phyloP scores from a whole-genome alignment of 495 filamentous ascomycete genomes.

The Aspergillus steynii region DNA sequence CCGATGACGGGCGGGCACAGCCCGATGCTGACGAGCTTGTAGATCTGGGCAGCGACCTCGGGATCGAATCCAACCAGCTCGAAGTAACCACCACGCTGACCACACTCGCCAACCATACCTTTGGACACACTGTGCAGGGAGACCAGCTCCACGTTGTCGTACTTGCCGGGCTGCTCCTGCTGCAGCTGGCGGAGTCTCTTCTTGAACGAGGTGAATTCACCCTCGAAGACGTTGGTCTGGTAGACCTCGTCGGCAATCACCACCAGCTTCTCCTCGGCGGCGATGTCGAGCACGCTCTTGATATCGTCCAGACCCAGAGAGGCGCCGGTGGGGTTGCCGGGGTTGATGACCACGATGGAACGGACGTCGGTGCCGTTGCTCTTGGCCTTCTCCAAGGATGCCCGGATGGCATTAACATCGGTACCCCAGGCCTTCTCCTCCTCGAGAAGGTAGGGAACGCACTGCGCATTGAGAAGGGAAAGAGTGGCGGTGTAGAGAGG shows the following conservation, averaged over 20 bases:
- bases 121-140: conserved; percentile 87
- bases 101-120: conserved; percentile 98
- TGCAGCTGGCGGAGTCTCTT: conserved; percentile 82
- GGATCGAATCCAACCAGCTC: conserved; percentile 88
- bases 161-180: conserved; percentile 68
- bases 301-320: conserved; percentile 77
- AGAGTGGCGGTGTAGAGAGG: conserved; percentile 96
- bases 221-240: conserved; percentile 96
- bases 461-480: conserved; percentile 77
- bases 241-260: conserved; percentile 96
- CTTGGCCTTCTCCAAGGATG: conserved; percentile 69
- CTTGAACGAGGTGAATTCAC: conserved; percentile 94
- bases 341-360: conserved; percentile 95
- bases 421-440: conserved; percentile 86
- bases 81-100: conserved; percentile 96
- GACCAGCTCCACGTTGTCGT: conserved; percentile 82
- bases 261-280: conserved; percentile 82
- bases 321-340: conserved; percentile 94
- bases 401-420: conserved; percentile 70
- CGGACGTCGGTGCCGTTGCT: conserved; percentile 78
- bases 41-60: conserved; percentile 86
- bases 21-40: conserved; percentile 96
- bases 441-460: conserved; percentile 90
- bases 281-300: conserved; percentile 76
- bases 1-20: conserved; percentile 94